Conservation (phyloP, 1,284 basidiomycete genomes). For the Fomitopsis schrenkii region DNA sequence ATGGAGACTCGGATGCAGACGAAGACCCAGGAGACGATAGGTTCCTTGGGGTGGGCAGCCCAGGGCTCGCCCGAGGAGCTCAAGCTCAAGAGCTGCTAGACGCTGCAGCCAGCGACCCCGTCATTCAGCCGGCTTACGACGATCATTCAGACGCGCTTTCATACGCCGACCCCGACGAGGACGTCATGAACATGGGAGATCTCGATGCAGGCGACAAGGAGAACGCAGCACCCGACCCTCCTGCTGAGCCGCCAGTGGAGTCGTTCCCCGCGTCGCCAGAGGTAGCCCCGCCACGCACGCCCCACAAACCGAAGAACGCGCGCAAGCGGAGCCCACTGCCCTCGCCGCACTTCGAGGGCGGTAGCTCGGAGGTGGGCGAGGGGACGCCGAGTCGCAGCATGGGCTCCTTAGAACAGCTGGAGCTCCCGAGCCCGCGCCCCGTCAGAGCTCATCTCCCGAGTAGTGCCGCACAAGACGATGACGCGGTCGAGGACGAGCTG, state of each 20-base stretch:
- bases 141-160: slow-evolving; percentile 3
- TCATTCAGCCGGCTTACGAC: neutral
- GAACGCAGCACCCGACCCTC: slow-evolving; percentile 5
- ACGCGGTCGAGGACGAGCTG: neutral
- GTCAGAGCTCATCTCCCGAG: neutral
- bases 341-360: slow-evolving; percentile 13
- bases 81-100: neutral
- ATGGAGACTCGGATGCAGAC: slow-evolving; percentile 10
- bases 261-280: slow-evolving; percentile 12
- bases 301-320: slow-evolving; percentile 18
- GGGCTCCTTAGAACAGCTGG: neutral
- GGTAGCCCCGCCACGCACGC: slow-evolving; percentile 13
- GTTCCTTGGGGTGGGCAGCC: slow-evolving; percentile 18
- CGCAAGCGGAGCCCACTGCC: slow-evolving; percentile 18
- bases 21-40: slow-evolving; percentile 21
- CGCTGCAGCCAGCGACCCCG: neutral
- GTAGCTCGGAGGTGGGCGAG: slow-evolving; percentile 4
- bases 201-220: slow-evolving; percentile 8
- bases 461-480: neutral
- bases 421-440: neutral
- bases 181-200: neutral
- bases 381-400: slow-evolving; percentile 10
- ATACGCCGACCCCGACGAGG: slow-evolving; percentile 3
- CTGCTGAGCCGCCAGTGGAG: neutral
- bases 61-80: neutral